Evolutionary conservation across 257 asterid species (phyloP).

Genomic region (Nicotiana knightiana): DNA sequence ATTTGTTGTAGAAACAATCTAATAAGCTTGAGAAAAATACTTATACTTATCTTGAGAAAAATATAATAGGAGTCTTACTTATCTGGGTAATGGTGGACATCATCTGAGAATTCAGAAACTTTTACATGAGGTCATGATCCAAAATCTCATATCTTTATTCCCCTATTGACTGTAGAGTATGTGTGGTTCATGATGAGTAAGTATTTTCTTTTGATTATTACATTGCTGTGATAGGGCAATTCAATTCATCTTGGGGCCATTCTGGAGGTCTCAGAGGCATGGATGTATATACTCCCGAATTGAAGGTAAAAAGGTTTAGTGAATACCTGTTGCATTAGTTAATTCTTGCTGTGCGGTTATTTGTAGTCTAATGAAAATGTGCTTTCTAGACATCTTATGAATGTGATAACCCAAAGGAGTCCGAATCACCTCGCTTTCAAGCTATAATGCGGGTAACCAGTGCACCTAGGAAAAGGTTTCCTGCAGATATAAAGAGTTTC

Average conservation of each 20-base stretch:
- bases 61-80: not conserved
- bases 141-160: not conserved
- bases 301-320: constrained; percentile 28
- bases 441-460: constrained; percentile 97
- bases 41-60: not conserved
- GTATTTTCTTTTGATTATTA: not conserved
- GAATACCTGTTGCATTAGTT: not conserved
- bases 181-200: not conserved
- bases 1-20: not conserved
- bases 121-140: not conserved
- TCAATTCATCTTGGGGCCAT: constrained; percentile 32
- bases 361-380: not conserved
- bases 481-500: constrained; percentile 94
- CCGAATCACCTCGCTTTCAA: constrained; percentile 96
- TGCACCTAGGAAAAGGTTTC: constrained; percentile 97
- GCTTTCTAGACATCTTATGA: constrained; percentile 66
- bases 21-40: not conserved
- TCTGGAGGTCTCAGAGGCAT: constrained; percentile 32
- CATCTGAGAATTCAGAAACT: constrained; percentile 1
- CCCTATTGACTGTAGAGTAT: not conserved
- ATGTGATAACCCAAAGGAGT: constrained; percentile 93
- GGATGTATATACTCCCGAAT: constrained; percentile 32
- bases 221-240: constrained; percentile 18
- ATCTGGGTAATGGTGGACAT: not conserved
- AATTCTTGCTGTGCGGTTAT: not conserved